These are phyloP conservation scores for Cinnamomum chago DNA, from an alignment of 164 flowering plant species.

Conservation along the genomic window DNA sequence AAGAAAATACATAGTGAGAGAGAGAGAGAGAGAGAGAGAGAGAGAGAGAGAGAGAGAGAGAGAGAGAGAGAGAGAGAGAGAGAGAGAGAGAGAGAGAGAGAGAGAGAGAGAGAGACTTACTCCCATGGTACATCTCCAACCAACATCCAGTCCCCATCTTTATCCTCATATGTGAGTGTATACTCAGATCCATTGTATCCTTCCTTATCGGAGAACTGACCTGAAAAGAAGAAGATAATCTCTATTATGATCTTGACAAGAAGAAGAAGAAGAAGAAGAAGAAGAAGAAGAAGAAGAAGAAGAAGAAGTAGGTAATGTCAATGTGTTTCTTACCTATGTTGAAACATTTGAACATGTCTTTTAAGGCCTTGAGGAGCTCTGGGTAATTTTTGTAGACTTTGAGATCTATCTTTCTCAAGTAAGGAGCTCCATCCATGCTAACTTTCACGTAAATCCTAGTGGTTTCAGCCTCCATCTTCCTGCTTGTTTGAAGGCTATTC, in stretches of 20 bases:
- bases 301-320: not conserved
- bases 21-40: not conserved
- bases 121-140: constrained; percentile 97
- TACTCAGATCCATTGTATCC: constrained; percentile 73
- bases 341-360: constrained; percentile 67
- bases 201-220: constrained; percentile 58
- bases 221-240: constrained; percentile 20
- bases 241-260: not conserved
- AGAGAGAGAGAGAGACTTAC: constrained; percentile 41
- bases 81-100: constrained; percentile 8
- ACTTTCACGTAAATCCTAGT: constrained; percentile 67
- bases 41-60: constrained; percentile 1
- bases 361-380: constrained; percentile 64
- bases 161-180: constrained; percentile 83
- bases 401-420: constrained; percentile 77
- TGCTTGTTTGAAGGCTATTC: constrained; percentile 41
- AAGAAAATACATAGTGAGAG: not conserved
- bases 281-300: not conserved
- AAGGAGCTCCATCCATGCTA: constrained; percentile 94
- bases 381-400: constrained; percentile 52
- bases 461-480: constrained; percentile 44
- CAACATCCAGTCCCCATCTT: constrained; percentile 95
- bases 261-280: not conserved
- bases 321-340: constrained; percentile 35
- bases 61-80: constrained; percentile 11